Evolutionary conservation across 1,284 basidiomycete genomes (phyloP).

Genomic region (Sporisorium iseilematis-ciliati): DNA sequence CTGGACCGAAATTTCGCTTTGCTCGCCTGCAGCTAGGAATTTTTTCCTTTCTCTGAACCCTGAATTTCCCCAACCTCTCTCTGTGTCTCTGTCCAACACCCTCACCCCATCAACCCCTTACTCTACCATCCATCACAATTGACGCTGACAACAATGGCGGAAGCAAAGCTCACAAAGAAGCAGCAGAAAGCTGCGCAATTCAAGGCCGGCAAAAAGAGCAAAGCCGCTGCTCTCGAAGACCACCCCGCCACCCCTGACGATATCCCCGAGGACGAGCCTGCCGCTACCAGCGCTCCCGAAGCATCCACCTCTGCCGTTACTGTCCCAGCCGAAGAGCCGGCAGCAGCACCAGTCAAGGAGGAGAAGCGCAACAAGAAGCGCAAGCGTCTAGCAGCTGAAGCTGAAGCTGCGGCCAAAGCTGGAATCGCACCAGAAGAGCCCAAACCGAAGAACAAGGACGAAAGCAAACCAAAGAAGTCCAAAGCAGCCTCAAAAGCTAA

Average conservation of each 20-base stretch:
- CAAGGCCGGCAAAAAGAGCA: constrained; percentile 49
- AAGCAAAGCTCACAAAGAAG: constrained; percentile 57
- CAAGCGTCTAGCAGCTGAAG: constrained; percentile 48
- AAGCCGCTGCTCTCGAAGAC: constrained; percentile 30
- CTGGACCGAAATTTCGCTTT: constrained; percentile 22
- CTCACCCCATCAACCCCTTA: constrained; percentile 1
- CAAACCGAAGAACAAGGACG: constrained; percentile 11
- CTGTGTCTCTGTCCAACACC: neutral
- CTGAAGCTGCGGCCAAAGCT: constrained; percentile 12
- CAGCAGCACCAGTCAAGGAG: constrained; percentile 28
- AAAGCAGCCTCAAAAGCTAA: constrained; percentile 19
- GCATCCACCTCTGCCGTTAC: constrained; percentile 8
- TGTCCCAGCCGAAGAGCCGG: neutral
- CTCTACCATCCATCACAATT: neutral
- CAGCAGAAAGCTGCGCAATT: constrained; percentile 61
- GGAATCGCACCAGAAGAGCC: constrained; percentile 11
- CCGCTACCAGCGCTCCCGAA: constrained; percentile 5
- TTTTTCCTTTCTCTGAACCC: constrained; percentile 32
- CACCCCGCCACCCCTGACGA: constrained; percentile 38
- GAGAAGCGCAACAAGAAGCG: constrained; percentile 50
- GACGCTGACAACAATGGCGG: constrained; percentile 22
- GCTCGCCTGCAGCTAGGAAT: constrained; percentile 1
- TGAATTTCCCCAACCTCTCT: constrained; percentile 12
- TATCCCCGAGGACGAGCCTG: constrained; percentile 17
- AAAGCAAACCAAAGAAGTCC: constrained; percentile 19